Evolutionary conservation across 371 early-diverging fungal species (phyloP).

Genomic region (Batrachochytrium dendrobatidis): DNA sequence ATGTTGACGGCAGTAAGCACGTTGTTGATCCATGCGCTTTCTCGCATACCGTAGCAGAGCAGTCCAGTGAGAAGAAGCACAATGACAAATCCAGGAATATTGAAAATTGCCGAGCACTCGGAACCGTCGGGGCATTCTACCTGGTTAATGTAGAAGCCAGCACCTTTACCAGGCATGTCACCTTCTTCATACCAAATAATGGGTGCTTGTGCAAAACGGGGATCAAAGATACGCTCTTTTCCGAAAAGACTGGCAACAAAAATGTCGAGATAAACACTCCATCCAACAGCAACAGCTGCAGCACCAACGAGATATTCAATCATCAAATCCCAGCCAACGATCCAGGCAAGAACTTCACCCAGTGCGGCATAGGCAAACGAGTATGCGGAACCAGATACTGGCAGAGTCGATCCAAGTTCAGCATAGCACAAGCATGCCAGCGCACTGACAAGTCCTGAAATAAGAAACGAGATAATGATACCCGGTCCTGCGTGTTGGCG

Average conservation of each 20-base stretch:
- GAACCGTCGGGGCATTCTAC: neutral
- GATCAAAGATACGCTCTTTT: conserved; percentile 8
- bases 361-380: conserved; percentile 29
- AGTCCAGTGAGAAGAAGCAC: conserved; percentile 48
- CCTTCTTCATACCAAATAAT: conserved; percentile 15
- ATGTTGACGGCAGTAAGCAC: conserved; percentile 67
- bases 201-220: conserved; percentile 18
- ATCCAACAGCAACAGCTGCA: conserved; percentile 36
- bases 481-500: conserved; percentile 28
- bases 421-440: conserved; percentile 31
- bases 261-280: conserved; percentile 24
- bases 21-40: conserved; percentile 64
- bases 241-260: neutral
- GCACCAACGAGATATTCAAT: conserved; percentile 34
- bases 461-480: conserved; percentile 24
- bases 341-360: conserved; percentile 37
- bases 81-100: conserved; percentile 28
- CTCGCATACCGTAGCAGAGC: conserved; percentile 63
- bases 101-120: conserved; percentile 41
- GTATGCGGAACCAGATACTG: conserved; percentile 32
- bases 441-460: conserved; percentile 19
- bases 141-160: conserved; percentile 5
- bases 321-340: conserved; percentile 35
- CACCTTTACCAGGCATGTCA: neutral
- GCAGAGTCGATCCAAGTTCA: conserved; percentile 27